Conservation (phyloP, 2,329 filamentous ascomycete species). For the Aureobasidium sp. region DNA sequence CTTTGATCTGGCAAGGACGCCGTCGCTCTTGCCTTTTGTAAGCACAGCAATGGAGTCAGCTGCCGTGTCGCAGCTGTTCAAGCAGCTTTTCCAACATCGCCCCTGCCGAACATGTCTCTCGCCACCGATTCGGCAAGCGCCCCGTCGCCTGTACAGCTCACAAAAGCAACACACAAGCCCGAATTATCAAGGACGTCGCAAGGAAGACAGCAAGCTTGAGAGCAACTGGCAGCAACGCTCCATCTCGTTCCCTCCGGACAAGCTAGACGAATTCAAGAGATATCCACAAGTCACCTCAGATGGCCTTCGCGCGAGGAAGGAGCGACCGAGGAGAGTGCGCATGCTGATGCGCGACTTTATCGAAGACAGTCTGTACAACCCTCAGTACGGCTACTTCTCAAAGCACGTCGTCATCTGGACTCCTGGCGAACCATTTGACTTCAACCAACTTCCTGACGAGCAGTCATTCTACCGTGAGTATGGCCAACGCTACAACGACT, state of each 20-base stretch:
- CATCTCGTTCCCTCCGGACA: conserved; percentile 67
- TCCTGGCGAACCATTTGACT: conserved; percentile 85
- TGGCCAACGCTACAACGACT: conserved; percentile 74
- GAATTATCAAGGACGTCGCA: conserved; percentile 19
- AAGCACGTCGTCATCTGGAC: conserved; percentile 96
- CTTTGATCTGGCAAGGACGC: neutral
- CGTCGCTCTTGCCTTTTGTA: neutral
- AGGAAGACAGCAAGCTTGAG: conserved; percentile 45
- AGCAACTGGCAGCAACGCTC: conserved; percentile 82
- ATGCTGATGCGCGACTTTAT: conserved; percentile 98
- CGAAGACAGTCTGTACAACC: conserved; percentile 93
- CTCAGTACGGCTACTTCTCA: conserved; percentile 90
- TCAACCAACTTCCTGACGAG: conserved; percentile 73
- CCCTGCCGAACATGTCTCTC: conserved; percentile 50
- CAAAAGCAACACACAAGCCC: conserved; percentile 11
- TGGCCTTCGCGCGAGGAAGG: conserved; percentile 62
- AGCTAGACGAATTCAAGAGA: conserved; percentile 69
- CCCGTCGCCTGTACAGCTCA: conserved; percentile 13
- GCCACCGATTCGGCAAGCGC: conserved; percentile 13
- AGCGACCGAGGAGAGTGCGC: conserved; percentile 81
- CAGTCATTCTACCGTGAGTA: conserved; percentile 73
- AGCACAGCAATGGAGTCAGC: conserved; percentile 66
- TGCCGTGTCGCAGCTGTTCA: conserved; percentile 69
- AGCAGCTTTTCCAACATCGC: conserved; percentile 74
- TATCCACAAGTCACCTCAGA: conserved; percentile 83